A percentile compares a stretch with the other conserved stretches of the same genome.
Evolutionary conservation across 2,329 filamentous ascomycete species (phyloP).

Genomic region (Fusarium equiseti): DNA sequence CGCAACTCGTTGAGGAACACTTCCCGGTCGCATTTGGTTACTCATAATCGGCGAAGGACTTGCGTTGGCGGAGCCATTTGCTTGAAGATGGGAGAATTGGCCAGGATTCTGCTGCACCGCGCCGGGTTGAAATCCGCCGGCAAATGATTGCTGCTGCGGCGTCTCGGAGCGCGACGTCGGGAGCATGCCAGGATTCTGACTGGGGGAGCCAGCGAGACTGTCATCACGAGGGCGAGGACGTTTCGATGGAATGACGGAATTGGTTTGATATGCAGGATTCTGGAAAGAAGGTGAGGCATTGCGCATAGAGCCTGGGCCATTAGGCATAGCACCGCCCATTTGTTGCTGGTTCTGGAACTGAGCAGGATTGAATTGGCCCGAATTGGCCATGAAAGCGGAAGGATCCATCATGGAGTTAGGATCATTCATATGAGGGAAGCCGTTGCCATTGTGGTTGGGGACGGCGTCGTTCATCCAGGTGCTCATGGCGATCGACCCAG

Average conservation of each 20-base stretch:
- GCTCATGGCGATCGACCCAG: conserved; percentile 71
- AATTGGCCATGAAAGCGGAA: conserved; percentile 71
- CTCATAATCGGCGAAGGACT: conserved; percentile 94
- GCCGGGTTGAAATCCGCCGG: conserved; percentile 76
- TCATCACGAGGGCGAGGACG: conserved; percentile 85
- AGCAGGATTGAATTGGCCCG: conserved; percentile 70
- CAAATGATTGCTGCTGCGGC: conserved; percentile 81
- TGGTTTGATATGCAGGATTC: conserved; percentile 84
- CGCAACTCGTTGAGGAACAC: conserved; percentile 82
- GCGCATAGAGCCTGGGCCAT: conserved; percentile 83
- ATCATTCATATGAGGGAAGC: conserved; percentile 74
- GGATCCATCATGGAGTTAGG: conserved; percentile 76
- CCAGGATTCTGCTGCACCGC: conserved; percentile 71
- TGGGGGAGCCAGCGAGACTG: conserved; percentile 84
- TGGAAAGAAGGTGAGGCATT: conserved; percentile 83
- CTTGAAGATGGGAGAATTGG: conserved; percentile 85
- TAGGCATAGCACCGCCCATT: conserved; percentile 74
- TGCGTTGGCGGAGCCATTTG: conserved; percentile 82
- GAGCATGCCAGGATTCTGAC: conserved; percentile 78
- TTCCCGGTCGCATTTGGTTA: conserved; percentile 79
- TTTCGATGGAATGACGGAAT: conserved; percentile 90
- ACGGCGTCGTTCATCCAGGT: conserved; percentile 79
- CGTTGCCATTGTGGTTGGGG: conserved; percentile 77
- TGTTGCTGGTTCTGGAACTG: conserved; percentile 68
- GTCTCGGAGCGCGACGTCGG: conserved; percentile 92